Conservation (phyloP, 306 rosid genomes). For the Begonia fuchsioides region DNA sequence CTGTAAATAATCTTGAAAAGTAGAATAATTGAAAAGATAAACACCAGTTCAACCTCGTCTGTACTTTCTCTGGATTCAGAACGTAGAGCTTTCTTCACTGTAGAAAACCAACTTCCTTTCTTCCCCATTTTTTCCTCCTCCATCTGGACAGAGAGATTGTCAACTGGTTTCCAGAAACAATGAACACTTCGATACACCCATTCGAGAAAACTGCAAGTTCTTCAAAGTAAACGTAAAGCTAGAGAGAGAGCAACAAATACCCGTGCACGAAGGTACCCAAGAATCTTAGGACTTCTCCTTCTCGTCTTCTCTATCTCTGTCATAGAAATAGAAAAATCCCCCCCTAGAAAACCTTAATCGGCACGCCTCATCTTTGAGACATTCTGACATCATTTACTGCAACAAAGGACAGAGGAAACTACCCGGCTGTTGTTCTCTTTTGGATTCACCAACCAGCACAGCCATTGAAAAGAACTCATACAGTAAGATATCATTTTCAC, state of each 20-base stretch:
- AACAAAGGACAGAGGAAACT: no score
- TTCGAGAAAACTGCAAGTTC: no score
- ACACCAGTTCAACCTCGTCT: constrained; percentile 41
- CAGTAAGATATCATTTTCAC: no score
- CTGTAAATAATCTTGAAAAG: neutral
- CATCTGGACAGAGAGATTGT: constrained; percentile 12
- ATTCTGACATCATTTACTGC: neutral
- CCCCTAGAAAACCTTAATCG: constrained; percentile 2
- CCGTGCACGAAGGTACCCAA: constrained; percentile 28
- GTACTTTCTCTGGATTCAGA: constrained; percentile 44
- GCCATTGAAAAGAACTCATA: no score
- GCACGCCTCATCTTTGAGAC: constrained; percentile 18
- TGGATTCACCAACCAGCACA: no score
- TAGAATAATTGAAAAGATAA: neutral
- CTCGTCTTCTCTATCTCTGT: no score
- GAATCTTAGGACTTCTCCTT: constrained; percentile 10
- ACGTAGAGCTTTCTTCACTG: constrained; percentile 56
- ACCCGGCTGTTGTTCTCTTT: no score
- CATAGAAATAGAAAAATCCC: neutral
- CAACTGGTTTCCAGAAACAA: no score
- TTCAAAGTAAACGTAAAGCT: no score
- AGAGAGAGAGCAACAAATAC: no score
- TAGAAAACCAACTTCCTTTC: constrained; percentile 76
- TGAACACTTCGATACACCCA: no score
- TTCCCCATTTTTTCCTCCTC: constrained; percentile 62